Evolutionary conservation across 305 asterid species (phyloP).

Genomic region (Solanum hybrid): DNA sequence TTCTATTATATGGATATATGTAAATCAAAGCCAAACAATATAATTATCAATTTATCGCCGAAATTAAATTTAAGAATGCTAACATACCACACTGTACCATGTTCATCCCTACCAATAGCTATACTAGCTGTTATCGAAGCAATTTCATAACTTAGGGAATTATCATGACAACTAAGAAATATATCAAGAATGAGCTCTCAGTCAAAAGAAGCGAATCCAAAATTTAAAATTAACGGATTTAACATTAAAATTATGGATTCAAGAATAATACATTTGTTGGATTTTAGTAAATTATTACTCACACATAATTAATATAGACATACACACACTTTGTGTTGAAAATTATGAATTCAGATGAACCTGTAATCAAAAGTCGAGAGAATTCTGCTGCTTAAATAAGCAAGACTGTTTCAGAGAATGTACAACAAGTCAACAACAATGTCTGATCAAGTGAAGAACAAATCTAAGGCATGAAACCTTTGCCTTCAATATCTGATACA

Average conservation of each 20-base stretch:
- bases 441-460: background rate
- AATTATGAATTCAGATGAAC: background rate
- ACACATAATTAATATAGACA: background rate
- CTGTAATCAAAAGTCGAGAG: background rate
- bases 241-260: background rate
- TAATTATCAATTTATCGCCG: background rate
- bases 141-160: background rate
- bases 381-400: background rate
- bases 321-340: background rate
- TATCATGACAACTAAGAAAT: background rate
- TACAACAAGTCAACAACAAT: background rate
- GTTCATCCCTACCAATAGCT: background rate
- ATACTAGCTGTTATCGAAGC: background rate
- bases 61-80: no score
- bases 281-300: background rate
- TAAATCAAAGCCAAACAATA: background rate
- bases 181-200: background rate
- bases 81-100: background rate
- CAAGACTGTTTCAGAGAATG: background rate
- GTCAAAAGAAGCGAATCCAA: background rate
- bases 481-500: constrained; percentile 3
- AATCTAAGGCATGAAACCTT: background rate
- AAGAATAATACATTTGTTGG: background rate
- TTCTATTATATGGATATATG: background rate
- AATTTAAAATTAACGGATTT: background rate